Evolutionary conservation across 345 rosid genomes (phyloP).

Genomic region (Eucalyptus leucophloia): DNA sequence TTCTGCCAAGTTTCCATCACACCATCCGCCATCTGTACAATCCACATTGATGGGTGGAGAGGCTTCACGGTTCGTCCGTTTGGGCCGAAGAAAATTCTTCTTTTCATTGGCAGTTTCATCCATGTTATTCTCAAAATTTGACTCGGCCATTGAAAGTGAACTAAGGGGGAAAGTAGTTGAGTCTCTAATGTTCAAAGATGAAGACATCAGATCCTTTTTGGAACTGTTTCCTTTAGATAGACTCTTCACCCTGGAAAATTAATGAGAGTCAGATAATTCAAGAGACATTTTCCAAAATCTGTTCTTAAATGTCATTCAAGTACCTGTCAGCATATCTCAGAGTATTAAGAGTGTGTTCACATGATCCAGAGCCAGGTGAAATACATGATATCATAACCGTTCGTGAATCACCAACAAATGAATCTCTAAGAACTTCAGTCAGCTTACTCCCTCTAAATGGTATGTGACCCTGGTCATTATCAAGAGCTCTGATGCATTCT

Average conservation of each 20-base stretch:
- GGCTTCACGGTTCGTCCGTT: slow-evolving; percentile 20
- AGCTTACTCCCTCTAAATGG: slow-evolving; percentile 67
- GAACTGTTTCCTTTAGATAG: slow-evolving; percentile 38
- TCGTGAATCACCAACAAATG: slow-evolving; percentile 58
- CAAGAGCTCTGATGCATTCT: slow-evolving; percentile 65
- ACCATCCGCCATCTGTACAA: slow-evolving; percentile 7
- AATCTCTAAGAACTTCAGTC: slow-evolving; percentile 68
- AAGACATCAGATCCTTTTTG: slow-evolving; percentile 28
- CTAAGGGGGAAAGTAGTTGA: slow-evolving; percentile 18
- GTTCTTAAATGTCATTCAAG: background rate
- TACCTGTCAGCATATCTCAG: slow-evolving; percentile 67
- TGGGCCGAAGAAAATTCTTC: slow-evolving; percentile 28
- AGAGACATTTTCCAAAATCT: background rate
- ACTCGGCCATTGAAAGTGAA: slow-evolving; percentile 9
- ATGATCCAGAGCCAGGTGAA: slow-evolving; percentile 63
- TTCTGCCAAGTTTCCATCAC: background rate
- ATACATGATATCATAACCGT: slow-evolving; percentile 69
- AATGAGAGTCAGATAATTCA: background rate
- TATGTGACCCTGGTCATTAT: slow-evolving; percentile 57
- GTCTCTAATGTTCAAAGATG: slow-evolving; percentile 32
- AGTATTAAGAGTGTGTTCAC: slow-evolving; percentile 63
- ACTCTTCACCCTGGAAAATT: slow-evolving; percentile 53
- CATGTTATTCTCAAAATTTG: slow-evolving; percentile 11
- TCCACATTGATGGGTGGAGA: slow-evolving; percentile 12
- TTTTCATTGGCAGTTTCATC: slow-evolving; percentile 17